phyloP scores from a whole-genome alignment of 257 asterid genomes.

The Fraxinus pennsylvanica region DNA sequence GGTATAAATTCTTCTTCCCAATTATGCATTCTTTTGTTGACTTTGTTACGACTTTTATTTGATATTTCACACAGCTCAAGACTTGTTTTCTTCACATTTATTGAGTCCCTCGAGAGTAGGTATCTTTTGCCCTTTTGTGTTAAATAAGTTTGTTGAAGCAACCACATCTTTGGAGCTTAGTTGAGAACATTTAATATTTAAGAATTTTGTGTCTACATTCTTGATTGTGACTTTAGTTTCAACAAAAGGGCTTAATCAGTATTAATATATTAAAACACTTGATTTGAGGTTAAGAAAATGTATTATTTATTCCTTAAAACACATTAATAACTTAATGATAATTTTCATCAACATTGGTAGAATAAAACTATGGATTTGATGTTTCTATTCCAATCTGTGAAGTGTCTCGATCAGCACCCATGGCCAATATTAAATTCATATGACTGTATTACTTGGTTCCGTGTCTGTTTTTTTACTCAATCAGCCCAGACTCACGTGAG shows the following conservation, averaged over 20 bases:
- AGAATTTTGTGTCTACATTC: neutral
- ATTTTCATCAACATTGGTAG: conserved; percentile 30
- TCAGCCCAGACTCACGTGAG: conserved; percentile 38
- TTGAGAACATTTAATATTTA: conserved; percentile 8
- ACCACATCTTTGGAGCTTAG: conserved; percentile 23
- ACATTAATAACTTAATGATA: conserved; percentile 43
- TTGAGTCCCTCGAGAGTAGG: conserved; percentile 14
- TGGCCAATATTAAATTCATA: neutral
- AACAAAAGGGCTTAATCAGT: neutral
- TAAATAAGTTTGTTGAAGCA: conserved; percentile 39
- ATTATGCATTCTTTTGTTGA: neutral
- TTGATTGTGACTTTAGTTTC: neutral
- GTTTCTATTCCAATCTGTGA: conserved; percentile 17
- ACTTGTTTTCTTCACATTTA: conserved; percentile 14
- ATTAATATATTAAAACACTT: conserved; percentile 1
- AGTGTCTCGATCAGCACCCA: conserved; percentile 11
- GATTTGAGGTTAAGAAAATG: conserved; percentile 1
- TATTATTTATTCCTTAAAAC: conserved; percentile 36
- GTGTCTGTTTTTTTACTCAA: conserved; percentile 11
- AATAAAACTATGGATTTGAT: conserved; percentile 9
- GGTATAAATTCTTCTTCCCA: conserved; percentile 29
- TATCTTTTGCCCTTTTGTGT: conserved; percentile 22
- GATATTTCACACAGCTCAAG: conserved; percentile 1
- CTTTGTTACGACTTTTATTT: neutral
- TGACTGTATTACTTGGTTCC: neutral